phyloP scores from a whole-genome alignment of 2,329 filamentous ascomycete species.

The Fusarium oxysporum region DNA sequence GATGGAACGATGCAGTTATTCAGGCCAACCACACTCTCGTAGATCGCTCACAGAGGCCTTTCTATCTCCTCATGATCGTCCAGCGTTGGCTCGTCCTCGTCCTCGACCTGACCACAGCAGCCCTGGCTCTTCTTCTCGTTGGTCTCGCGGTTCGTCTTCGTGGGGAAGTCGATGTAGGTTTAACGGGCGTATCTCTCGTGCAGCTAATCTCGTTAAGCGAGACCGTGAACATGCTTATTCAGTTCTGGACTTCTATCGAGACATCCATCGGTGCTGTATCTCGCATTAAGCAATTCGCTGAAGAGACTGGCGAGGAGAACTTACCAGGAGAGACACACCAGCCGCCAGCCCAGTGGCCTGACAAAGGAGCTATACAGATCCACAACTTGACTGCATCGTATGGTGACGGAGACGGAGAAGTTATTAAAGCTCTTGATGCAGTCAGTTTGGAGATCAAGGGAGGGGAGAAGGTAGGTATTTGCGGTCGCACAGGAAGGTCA shows the following conservation, averaged over 20 bases:
- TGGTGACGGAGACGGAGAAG: conserved; percentile 3
- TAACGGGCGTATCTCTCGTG: conserved; percentile 50
- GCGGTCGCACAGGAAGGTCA: conserved; percentile 60
- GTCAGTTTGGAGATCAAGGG: conserved; percentile 44
- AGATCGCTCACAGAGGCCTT: conserved; percentile 66
- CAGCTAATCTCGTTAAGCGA: conserved; percentile 50
- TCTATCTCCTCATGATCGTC: conserved; percentile 67
- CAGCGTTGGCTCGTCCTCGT: conserved; percentile 68
- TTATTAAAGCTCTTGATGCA: conserved; percentile 36
- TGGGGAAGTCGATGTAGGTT: conserved; percentile 45
- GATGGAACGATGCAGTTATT: conserved; percentile 56
- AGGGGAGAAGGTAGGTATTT: conserved; percentile 63
- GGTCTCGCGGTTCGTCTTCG: conserved; percentile 56
- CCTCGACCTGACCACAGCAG: conserved; percentile 61
- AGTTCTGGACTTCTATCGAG: conserved; percentile 54
- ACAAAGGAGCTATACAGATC: conserved; percentile 45
- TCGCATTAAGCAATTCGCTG: conserved; percentile 50
- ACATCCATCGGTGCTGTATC: conserved; percentile 52
- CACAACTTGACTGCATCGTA: conserved; percentile 47
- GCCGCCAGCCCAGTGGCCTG: conserved; percentile 48
- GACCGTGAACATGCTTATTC: conserved; percentile 51
- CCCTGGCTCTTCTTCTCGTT: conserved; percentile 60
- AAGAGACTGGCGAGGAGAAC: conserved; percentile 47
- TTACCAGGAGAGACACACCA: conserved; percentile 26
- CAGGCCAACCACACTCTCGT: conserved; percentile 60